Base-by-base conservation (phyloP, 305 asterid species). In the Plantago lanceolata region DNA sequence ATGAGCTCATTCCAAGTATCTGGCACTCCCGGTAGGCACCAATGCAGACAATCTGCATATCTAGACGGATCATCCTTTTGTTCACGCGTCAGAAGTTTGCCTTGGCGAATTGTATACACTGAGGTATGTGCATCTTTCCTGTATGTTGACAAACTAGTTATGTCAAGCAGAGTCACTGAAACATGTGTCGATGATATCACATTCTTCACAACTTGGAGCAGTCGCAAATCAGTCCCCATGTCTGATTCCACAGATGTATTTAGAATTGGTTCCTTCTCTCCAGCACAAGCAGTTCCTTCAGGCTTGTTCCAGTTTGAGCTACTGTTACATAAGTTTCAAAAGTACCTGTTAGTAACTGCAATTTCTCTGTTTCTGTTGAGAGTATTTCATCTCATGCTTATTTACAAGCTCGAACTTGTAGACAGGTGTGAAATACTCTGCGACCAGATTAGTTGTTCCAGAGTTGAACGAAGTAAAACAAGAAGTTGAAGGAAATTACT, bases 21-120 rank as follows among this genome's bases (percentile, higher is more conserved):
- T 18, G 96, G 96, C 64, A 87, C 78, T 17, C 95, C 96, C 3
- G 97, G 95, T 11, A 90, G 84, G 51, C 97, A 87, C 97, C 97
- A 84, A 28, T 90, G 96, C 57, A 87, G 74, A 59, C 96, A 90
- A 72, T 90, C 96, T 14, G 95, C 92, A 53, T 61, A 87, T 8
- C 60, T 69, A 49, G 81, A 81, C 3, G 90, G 95, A 47, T 85
- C 79, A 8, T 89, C 82, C 70, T 90, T 79, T 29, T 90, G 84
- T 64, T 87, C 86, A 1, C 84, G 78, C 5, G 86, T 84, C 66
- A 90, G 58, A 76, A 85, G 75, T 50, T 81, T 85, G 6, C 95
- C 96, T 52, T 87, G 96, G 0, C 93, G 78, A 63, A 85, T 78
- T 4, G 97, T 87, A 71, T 87, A 78, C 3, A 90, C 85, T 0